Evolutionary conservation across 2,329 filamentous ascomycete species (phyloP), one percentile per base, ranked within the genome.

Genomic region (Penicillium crustosum): DNA sequence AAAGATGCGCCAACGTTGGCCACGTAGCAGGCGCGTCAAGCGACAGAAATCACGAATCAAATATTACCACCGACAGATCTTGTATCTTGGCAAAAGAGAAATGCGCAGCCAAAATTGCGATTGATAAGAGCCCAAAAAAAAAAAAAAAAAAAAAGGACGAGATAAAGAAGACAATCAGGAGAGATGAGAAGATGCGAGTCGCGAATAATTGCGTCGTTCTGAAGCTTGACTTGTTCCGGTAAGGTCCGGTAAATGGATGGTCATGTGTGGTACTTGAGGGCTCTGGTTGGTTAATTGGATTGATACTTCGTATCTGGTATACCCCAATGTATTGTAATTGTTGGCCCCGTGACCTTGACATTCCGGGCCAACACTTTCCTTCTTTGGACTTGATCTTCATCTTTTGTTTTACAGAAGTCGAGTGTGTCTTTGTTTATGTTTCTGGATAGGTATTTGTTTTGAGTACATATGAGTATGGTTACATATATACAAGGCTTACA

Each of bases 21-120:
- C 75, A 78, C 75, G 75, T 77, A 74, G 75, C 73, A 75, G 74
- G 75, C 70, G 77, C 73, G 74, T 78, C 72, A 54, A 57, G 56
- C 41, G 53, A 52, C 35, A 54, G 54, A 62, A 52, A 49, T 54
- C 25, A 54, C 39, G 43, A 42, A 25, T 60, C 51, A 47, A 61
- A 69, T 59, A 59, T 66, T 62, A 66, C 39, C 29, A 52, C 38
- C 6, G 10, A 53, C 61, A 27, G 10, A 23, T 48, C n/a, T 6
- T n/a, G 13, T 13, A 33, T 42, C 21, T 36, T 36, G 31, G 38
- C 9, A 38, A 35, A 35, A 41, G 8, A 35, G 25, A 49, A 48
- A 38, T 45, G 52, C 41, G 43, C 25, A 31, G 45, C 49, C 21
- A 51, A 31, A 48, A 21, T 31, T 42, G 53, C 3, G 53, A 55